phyloP scores from a whole-genome alignment of 495 filamentous ascomycete genomes.

The Amphirosellinia nigrospora region DNA sequence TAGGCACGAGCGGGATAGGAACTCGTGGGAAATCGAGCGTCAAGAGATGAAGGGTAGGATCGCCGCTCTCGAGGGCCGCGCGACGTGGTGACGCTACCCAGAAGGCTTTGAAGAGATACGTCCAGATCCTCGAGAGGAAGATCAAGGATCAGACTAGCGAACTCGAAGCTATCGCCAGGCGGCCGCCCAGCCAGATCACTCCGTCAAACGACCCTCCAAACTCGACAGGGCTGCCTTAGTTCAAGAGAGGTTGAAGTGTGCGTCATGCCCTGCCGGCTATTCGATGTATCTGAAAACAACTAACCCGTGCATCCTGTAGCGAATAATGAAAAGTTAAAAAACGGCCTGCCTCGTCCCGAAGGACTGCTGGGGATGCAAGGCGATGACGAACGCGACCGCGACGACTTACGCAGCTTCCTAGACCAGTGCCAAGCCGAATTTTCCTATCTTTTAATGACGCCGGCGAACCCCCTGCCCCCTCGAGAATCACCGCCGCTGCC shows the following conservation, averaged over 20 bases:
- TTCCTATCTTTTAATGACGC: constrained; percentile 68
- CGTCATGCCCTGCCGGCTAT: constrained; percentile 4
- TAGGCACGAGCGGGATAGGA: constrained; percentile 94
- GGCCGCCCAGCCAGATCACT: constrained; percentile 33
- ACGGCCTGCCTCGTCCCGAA: constrained; percentile 35
- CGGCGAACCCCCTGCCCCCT: constrained; percentile 66
- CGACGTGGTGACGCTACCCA: constrained; percentile 84
- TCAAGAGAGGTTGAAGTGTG: constrained; percentile 55
- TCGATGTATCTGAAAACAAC: constrained; percentile 2
- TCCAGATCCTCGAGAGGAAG: constrained; percentile 87
- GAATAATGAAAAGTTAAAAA: constrained; percentile 34
- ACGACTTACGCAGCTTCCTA: constrained; percentile 65
- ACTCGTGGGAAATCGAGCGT: constrained; percentile 98
- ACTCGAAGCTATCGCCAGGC: constrained; percentile 40
- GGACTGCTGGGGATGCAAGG: constrained; percentile 36
- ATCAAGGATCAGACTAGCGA: constrained; percentile 71
- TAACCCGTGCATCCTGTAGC: constrained; percentile 30
- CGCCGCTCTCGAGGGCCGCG: constrained; percentile 89
- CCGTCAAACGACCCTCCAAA: constrained; percentile 49
- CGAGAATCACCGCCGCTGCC: constrained; percentile 58
- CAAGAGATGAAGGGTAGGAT: constrained; percentile 99
- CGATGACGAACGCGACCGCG: constrained; percentile 60
- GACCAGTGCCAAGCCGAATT: constrained; percentile 69
- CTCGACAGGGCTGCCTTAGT: constrained; percentile 52
- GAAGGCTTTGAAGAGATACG: constrained; percentile 85